Conservation (phyloP, 2,329 filamentous ascomycete genomes). For the Apiospora phragmitis region DNA sequence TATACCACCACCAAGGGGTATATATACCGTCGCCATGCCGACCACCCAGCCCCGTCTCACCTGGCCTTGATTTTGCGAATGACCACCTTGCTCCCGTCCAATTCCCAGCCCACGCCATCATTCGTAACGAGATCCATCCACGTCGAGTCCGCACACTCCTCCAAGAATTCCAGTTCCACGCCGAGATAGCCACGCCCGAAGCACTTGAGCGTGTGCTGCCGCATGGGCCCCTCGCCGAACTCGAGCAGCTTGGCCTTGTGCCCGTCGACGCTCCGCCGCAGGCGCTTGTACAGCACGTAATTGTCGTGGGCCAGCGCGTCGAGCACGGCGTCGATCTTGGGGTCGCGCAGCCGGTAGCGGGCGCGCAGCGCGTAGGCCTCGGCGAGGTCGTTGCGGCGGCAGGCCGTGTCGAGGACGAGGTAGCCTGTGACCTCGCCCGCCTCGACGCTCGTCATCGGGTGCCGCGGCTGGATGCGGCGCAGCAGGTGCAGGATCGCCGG, state of each 20-base stretch:
- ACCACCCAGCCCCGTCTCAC: conserved; percentile 19
- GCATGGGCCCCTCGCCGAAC: conserved; percentile 74
- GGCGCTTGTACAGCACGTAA: conserved; percentile 75
- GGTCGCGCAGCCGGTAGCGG: conserved; percentile 62
- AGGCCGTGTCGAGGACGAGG: conserved; percentile 84
- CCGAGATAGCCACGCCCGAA: conserved; percentile 79
- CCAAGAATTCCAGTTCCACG: conserved; percentile 68
- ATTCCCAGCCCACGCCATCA: conserved; percentile 82
- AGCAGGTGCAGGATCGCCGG: conserved; percentile 83
- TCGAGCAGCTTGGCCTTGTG: conserved; percentile 79
- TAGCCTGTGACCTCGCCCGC: conserved; percentile 79
- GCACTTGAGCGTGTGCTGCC: conserved; percentile 80
- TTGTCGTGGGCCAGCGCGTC: conserved; percentile 76
- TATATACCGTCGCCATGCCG: background rate
- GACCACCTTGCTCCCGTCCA: conserved; percentile 71
- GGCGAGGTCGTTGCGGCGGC: conserved; percentile 73
- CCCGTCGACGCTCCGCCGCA: conserved; percentile 73
- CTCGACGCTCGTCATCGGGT: conserved; percentile 71
- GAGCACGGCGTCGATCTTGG: conserved; percentile 69
- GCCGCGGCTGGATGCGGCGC: conserved; percentile 64
- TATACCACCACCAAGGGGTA: background rate
- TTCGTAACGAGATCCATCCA: conserved; percentile 71
- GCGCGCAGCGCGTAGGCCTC: conserved; percentile 70
- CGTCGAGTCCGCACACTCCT: conserved; percentile 64
- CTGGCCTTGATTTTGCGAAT: conserved; percentile 62